Evolutionary conservation across 2,329 filamentous ascomycete species (phyloP), one percentile per base, ranked within the genome.

Genomic region (Paraconiothyrium sp.): DNA sequence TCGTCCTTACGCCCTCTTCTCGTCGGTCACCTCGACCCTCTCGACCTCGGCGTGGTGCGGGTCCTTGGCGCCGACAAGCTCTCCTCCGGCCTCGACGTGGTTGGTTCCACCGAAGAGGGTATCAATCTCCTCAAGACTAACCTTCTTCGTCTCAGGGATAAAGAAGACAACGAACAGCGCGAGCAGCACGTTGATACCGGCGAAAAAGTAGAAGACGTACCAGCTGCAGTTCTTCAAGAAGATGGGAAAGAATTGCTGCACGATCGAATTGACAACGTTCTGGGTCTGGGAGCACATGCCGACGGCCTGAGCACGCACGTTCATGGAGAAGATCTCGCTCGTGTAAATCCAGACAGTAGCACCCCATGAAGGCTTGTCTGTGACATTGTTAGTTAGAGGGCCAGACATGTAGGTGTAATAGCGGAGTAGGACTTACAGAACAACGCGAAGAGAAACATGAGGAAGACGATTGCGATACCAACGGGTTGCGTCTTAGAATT

Each of bases 261-360:
- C 87, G 67, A 90, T 85, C 60, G 84, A 84, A 76, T 90, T 90
- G 73, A 88, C 88, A 56, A 90, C 85, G 72, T 90, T 85, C 73
- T 77, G 80, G 58, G 72, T 85, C 73, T 83, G 83, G 44, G 81
- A 82, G 44, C 84, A 88, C 89, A 91, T 91, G 58, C 88, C 89
- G 14, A 91, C 88, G 39, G 89, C 89, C 74, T 91, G 89, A 5
- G 88, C 87, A 60, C 89, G 87, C n/a, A 91, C 86, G 75, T 91
- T 91, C 86, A 90, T 89, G 57, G 84, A 88, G 81, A 91, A 91
- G 61, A 91, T 82, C 67, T 91, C 89, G 2, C 87, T 84, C 0
- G 89, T 91, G 85, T 86, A 90, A 73, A 91, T 90, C 89, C 89
- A 91, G 20, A 88, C 86, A 4, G 88, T 90, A 2, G 88, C 88